A percentile compares a stretch with the other conserved stretches of the same genome.
Evolutionary conservation across 495 filamentous ascomycete genomes (phyloP).

Genomic region (Penicillium angulare): DNA sequence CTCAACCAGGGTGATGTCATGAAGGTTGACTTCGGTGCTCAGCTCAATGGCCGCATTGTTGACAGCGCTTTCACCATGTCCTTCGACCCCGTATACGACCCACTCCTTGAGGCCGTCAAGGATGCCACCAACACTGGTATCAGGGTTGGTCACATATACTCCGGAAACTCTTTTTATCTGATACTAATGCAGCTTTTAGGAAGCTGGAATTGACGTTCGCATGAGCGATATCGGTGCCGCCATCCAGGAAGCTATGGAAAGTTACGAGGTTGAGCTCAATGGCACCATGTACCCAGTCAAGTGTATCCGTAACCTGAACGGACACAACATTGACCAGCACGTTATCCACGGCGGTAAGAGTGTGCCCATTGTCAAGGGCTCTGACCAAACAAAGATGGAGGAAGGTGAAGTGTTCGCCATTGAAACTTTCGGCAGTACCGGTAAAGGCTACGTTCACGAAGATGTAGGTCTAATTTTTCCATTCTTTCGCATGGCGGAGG

Average conservation of each 20-base stretch:
- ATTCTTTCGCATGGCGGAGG: neutral
- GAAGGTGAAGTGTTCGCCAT: slow-evolving; percentile 92
- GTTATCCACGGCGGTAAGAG: slow-evolving; percentile 88
- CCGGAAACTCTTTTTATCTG: neutral
- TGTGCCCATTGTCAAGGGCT: slow-evolving; percentile 83
- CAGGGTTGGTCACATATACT: slow-evolving; percentile 29
- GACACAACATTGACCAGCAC: slow-evolving; percentile 83
- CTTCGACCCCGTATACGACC: slow-evolving; percentile 61
- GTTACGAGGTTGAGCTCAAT: slow-evolving; percentile 62
- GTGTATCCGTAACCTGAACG: slow-evolving; percentile 82
- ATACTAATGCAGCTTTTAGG: slow-evolving; percentile 34
- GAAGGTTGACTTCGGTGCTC: slow-evolving; percentile 68
- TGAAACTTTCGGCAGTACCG: slow-evolving; percentile 91
- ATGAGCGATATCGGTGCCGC: slow-evolving; percentile 60
- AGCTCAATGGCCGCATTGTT: slow-evolving; percentile 64
- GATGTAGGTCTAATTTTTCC: slow-evolving; percentile 52
- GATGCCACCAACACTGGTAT: slow-evolving; percentile 64
- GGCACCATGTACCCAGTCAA: slow-evolving; percentile 80
- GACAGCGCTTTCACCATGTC: slow-evolving; percentile 64
- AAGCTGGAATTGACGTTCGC: slow-evolving; percentile 61
- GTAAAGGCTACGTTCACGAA: slow-evolving; percentile 79
- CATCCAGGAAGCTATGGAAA: slow-evolving; percentile 68
- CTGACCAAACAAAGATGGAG: slow-evolving; percentile 86
- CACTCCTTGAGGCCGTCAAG: slow-evolving; percentile 57
- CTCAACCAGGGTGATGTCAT: slow-evolving; percentile 58